Base-by-base conservation (phyloP, 371 early-diverging fungal genomes). In the Rhizopus arrhizus region DNA sequence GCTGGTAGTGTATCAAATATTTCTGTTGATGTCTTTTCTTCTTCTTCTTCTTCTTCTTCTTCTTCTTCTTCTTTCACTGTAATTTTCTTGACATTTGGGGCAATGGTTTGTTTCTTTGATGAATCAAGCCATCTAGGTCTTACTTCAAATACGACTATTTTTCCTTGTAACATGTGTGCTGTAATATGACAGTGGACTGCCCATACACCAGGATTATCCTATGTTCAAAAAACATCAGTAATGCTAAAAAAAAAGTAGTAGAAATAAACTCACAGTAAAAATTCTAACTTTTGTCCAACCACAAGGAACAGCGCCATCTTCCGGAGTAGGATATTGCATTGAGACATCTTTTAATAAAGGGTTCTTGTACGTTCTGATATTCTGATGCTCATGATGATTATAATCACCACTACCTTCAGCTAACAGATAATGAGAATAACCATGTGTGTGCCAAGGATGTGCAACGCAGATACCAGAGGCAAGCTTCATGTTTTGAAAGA, bases 121-220 rank as follows among this genome's bases (percentile, higher is more conserved):
- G 36, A 11, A 36, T 36, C 1, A 9, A 11, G 36, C 6, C 36
- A 9, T 36, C 11, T 9, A 36, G 36, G 36, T 11, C 9, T 9
- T 11, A 69, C 78, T 61, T 74, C 73, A 5, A 78, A 41, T 4
- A 76, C 62, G 38, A 59, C 58, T 47, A 75, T 61, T 45, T 73
- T 80, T 4, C 82, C 82, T 41, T 75, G 75, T 13, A 76, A 15
- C 73, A 81, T 73, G 51, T 83, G 84, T 6, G 73, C 34, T 1
- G 77, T 74, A n/a, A 77, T 69, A 54, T 79, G 82, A 29, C 79
- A 82, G 58, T 82, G 82, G 8, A 77, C 32, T n/a, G 73, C 66
- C 82, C 82, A 82, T 16, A 69, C 31, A 29, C 82, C 79, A 53
- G 82, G 79, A 58, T 82, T 82, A 55, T 78, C 73, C 73, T 70